These are phyloP conservation scores for Chlamydomonas incerta DNA, from an alignment of 139 green algal genomes.

Conservation along the genomic window DNA sequence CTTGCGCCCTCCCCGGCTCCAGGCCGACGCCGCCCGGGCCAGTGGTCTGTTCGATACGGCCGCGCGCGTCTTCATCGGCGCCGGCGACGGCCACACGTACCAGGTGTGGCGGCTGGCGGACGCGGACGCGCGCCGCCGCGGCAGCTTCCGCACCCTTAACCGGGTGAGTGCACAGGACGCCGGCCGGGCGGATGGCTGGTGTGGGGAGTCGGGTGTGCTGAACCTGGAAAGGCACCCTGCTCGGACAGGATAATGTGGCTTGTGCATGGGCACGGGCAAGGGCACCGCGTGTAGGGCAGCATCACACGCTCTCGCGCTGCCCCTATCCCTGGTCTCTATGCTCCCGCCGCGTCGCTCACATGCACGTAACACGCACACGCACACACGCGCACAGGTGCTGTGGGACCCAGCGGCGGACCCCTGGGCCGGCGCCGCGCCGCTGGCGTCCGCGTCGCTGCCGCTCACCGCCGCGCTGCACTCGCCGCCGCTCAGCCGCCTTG, in stretches of 20 bases:
- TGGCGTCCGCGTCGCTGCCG: conserved; percentile 19
- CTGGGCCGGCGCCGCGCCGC: conserved; percentile 7
- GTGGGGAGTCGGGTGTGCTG: too few relatives aligned
- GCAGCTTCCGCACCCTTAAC: conserved; percentile 22
- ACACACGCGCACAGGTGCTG: conserved; percentile 6
- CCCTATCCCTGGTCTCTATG: too few relatives aligned
- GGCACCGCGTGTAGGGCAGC: too few relatives aligned
- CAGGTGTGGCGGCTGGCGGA: conserved; percentile 45
- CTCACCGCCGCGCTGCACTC: conserved; percentile 32
- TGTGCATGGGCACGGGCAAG: too few relatives aligned
- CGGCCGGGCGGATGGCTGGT: too few relatives aligned
- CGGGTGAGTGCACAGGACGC: background rate
- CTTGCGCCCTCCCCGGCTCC: background rate
- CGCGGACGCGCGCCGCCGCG: background rate
- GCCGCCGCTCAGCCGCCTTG: conserved; percentile 13
- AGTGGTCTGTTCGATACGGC: conserved; percentile 38
- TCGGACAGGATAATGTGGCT: too few relatives aligned
- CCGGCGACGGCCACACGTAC: conserved; percentile 9
- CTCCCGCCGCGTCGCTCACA: too few relatives aligned
- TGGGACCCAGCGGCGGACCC: conserved; percentile 13
- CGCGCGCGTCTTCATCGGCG: conserved; percentile 18
- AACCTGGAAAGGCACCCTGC: background rate
- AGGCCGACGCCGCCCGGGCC: conserved; percentile 31
- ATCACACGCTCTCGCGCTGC: too few relatives aligned
- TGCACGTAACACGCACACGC: too few relatives aligned